Percentiles rank a stretch among this genome's conserved stretches.
These are phyloP conservation scores for Citrullus colocynthis DNA, from an alignment of 306 rosid species.

Conservation along the genomic window DNA sequence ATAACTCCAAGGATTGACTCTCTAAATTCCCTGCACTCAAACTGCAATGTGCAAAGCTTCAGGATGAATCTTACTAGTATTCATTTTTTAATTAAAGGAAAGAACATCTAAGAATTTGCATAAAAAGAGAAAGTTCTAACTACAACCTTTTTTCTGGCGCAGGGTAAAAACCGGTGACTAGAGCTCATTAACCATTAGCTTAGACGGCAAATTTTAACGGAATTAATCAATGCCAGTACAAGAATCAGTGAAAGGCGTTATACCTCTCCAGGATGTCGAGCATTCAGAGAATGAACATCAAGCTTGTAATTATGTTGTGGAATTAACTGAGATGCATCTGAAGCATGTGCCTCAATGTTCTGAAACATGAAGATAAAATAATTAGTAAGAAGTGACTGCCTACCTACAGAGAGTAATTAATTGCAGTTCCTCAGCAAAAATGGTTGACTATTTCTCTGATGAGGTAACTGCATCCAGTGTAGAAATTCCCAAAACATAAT, in stretches of 20 bases:
- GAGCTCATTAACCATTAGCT: neutral
- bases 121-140: neutral
- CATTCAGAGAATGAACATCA: slow-evolving; percentile 80
- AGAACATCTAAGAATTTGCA: neutral
- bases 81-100: neutral
- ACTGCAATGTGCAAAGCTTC: slow-evolving; percentile 44
- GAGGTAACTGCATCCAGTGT: neutral
- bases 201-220: neutral
- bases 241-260: slow-evolving; percentile 1
- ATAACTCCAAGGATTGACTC: slow-evolving; percentile 93
- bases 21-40: slow-evolving; percentile 95
- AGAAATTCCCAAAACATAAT: neutral
- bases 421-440: neutral
- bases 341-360: slow-evolving; percentile 75
- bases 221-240: neutral
- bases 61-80: neutral
- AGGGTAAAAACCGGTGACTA: neutral
- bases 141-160: neutral
- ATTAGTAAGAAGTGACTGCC: neutral
- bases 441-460: neutral
- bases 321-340: slow-evolving; percentile 70
- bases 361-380: slow-evolving; percentile 27
- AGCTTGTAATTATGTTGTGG: slow-evolving; percentile 98
- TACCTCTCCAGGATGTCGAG: slow-evolving; percentile 94
- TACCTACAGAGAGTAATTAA: neutral